Evolutionary conservation across 2,329 filamentous ascomycete genomes (phyloP).

Genomic region (Colletotrichum caudatum): DNA sequence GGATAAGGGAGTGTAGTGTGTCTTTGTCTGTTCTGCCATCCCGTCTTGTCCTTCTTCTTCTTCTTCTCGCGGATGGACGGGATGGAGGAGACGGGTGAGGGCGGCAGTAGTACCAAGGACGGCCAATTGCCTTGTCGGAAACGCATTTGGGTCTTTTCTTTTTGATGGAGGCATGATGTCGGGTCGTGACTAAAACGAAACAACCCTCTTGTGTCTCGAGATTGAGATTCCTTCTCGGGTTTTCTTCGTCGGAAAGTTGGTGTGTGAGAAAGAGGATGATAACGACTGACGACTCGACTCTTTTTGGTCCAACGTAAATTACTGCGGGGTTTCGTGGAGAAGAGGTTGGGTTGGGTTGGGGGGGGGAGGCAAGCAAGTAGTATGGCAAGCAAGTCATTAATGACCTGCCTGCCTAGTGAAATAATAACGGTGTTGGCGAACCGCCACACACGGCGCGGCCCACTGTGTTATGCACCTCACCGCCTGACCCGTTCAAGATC

Average conservation of each 20-base stretch:
- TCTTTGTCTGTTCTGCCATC: not conserved
- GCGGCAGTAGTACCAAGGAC: constrained; percentile 35
- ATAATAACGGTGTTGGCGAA: constrained; percentile 8
- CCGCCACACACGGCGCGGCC: constrained; percentile 6
- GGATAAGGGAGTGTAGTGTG: not conserved
- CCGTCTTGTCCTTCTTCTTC: not conserved
- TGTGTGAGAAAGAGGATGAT: not conserved
- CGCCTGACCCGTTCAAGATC: constrained; percentile 28
- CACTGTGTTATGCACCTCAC: constrained; percentile 25
- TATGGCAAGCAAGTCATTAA: constrained; percentile 8
- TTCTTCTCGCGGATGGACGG: not conserved
- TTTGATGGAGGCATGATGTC: constrained; percentile 35
- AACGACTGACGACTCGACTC: constrained; percentile 1
- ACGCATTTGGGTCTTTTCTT: constrained; percentile 36
- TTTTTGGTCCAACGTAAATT: constrained; percentile 12
- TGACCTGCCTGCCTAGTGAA: not conserved
- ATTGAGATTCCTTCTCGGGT: not conserved
- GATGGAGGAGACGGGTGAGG: constrained; percentile 6
- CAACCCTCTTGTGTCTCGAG: constrained; percentile 11
- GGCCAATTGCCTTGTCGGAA: constrained; percentile 34
- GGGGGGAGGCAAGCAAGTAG: constrained; percentile 4
- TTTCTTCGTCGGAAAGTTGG: constrained; percentile 4
- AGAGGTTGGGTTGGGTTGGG: not conserved
- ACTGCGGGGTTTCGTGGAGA: constrained; percentile 25
- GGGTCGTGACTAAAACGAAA: not conserved